phyloP scores from a whole-genome alignment of 306 rosid species.

The Vigna radiata region DNA sequence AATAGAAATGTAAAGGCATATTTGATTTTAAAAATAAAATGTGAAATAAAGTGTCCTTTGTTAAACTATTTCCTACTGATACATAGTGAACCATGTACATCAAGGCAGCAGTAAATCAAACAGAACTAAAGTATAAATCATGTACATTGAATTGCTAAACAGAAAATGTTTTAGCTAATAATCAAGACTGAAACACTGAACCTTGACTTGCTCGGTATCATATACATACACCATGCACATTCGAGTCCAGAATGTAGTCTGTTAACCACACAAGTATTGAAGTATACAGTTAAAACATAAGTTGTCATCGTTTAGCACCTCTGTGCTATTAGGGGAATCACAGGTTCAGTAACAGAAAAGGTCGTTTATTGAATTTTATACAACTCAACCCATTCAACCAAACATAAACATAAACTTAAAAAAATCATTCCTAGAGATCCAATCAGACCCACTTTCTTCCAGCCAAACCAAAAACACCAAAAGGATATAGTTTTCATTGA shows the following conservation, averaged over 20 bases:
- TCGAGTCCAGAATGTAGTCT: not conserved
- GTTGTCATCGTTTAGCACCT: not conserved
- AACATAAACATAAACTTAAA: not conserved
- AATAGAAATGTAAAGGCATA: not conserved
- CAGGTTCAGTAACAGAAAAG: not conserved
- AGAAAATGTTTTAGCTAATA: not conserved
- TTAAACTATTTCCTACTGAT: conserved; percentile 9
- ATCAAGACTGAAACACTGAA: not conserved
- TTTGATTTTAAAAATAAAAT: not conserved
- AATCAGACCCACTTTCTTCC: conserved; percentile 35
- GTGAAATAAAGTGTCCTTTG: not conserved
- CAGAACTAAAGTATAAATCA: not conserved
- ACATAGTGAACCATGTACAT: conserved; percentile 1
- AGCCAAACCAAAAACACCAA: conserved; percentile 1
- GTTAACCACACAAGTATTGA: not conserved
- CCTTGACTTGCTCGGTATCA: not conserved
- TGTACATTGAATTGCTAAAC: not conserved
- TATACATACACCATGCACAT: conserved; percentile 1
- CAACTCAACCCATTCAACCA: not conserved
- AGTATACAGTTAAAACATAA: not conserved
- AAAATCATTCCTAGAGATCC: not conserved
- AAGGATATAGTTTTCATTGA: not conserved
- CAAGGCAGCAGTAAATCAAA: conserved; percentile 17
- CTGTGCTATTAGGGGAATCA: not conserved
- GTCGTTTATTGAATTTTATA: conserved; percentile 1